Evolutionary conservation across 2,329 filamentous ascomycete species (phyloP).

Genomic region (Fusarium brevicatenulatum): DNA sequence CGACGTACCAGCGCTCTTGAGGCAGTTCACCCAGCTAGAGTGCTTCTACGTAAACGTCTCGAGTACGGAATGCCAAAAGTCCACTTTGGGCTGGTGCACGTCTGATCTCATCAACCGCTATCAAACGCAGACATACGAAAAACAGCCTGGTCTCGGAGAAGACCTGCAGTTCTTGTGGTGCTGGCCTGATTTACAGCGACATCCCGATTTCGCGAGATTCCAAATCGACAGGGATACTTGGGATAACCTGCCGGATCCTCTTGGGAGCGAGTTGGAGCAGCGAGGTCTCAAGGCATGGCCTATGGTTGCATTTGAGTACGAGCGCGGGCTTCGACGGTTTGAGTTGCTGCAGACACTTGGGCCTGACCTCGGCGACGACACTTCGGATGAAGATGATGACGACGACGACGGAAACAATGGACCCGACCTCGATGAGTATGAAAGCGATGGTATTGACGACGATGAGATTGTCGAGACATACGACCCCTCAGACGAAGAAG

Average conservation of each 20-base stretch:
- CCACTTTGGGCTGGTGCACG: constrained; percentile 46
- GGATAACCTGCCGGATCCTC: background rate
- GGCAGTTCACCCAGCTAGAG: constrained; percentile 42
- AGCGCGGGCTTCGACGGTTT: constrained; percentile 24
- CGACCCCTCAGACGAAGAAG: constrained; percentile 44
- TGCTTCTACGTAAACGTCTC: constrained; percentile 41
- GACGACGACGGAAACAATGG: constrained; percentile 21
- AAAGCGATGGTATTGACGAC: constrained; percentile 55
- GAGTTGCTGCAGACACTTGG: constrained; percentile 26
- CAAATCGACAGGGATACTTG: constrained; percentile 31
- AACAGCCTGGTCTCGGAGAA: constrained; percentile 38
- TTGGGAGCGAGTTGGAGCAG: constrained; percentile 6
- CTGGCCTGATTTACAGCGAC: constrained; percentile 49
- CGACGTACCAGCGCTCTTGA: background rate
- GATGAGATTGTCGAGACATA: constrained; percentile 42
- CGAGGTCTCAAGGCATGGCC: constrained; percentile 43
- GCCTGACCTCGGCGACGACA: constrained; percentile 13
- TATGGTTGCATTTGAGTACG: constrained; percentile 46
- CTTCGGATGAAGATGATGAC: constrained; percentile 21
- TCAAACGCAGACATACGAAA: constrained; percentile 42
- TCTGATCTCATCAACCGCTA: constrained; percentile 46
- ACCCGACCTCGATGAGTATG: constrained; percentile 47
- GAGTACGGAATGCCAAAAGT: constrained; percentile 3
- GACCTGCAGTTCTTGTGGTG: constrained; percentile 43
- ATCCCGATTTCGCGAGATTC: constrained; percentile 45